Base-by-base conservation (phyloP, 441 rosid genomes). In the Gossypium schwendimanii region DNA sequence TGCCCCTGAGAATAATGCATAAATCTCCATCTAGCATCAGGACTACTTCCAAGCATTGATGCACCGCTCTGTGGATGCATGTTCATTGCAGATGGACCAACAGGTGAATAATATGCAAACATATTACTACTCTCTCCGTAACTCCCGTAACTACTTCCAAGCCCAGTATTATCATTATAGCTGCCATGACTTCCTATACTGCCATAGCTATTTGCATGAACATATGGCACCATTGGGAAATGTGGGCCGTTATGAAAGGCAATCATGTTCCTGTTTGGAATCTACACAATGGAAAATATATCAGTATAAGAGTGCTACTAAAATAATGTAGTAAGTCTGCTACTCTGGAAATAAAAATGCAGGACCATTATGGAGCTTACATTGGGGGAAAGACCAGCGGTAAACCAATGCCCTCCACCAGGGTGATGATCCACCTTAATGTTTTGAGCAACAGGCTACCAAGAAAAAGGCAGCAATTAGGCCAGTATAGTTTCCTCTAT, bases 331-430 rank as follows among this genome's bases (percentile, higher is more conserved):
- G 44, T 45, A 76, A 14, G 73, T 81, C 66, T 62, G 62, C 54
- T 39, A 58, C 24, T 47, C 50, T 63, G 41, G n/a, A 17, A 9
- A 63, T 36, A 36, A 63, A 62, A 63, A 63, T 36, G 49, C 67
- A 9, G 50, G 39, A 59, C 31, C 63, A 26, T 14, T 59, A 26
- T 8, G 63, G 26, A 75, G 71, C 90, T 89, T 83, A 96, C 98
- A 79, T 89, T 87, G 70, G 99, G 99, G 81, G 99, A 96, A 79
- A 96, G 97, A 75, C 99, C 99, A 81, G 99, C 98, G 74, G 99
- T 96, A 84, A 93, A 91, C 99, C 99, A 96, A 84, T 96, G 99
- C 83, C 99, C 99, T 62, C 97, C 97, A 71, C 97, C 99, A 53
- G 97, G 98, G 77, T 93, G 97, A 89, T 96, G 99, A 69, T 90